Percentiles rank a stretch among this genome's conserved stretches.
These are phyloP conservation scores for Luzula sylvatica DNA, from an alignment of 176 grass and related monocot genomes.

Conservation along the genomic window DNA sequence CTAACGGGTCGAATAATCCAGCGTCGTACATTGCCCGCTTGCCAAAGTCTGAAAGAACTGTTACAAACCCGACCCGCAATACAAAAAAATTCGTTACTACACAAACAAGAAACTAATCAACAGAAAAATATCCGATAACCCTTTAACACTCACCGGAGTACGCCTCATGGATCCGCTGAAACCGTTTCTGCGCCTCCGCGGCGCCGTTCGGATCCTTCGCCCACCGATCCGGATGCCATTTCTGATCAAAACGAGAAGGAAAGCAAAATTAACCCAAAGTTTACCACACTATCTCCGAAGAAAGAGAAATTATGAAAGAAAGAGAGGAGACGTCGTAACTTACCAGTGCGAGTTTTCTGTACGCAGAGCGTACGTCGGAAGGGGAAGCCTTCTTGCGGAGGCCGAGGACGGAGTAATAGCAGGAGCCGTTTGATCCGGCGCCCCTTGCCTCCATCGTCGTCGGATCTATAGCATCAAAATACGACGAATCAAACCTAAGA, in stretches of 20 bases:
- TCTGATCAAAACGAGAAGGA: slow-evolving; percentile 31
- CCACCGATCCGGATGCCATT: slow-evolving; percentile 96
- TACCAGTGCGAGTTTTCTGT: slow-evolving; percentile 85
- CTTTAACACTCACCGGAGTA: slow-evolving; percentile 67
- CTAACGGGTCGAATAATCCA: slow-evolving; percentile 75
- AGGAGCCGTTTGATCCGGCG: slow-evolving; percentile 61
- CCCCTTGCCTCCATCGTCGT: slow-evolving; percentile 44
- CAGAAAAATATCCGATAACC: background rate
- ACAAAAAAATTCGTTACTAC: slow-evolving; percentile 4
- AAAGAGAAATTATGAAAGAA: background rate
- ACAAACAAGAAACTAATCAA: background rate
- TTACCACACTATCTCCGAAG: background rate
- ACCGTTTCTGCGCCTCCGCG: slow-evolving; percentile 71
- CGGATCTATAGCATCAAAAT: slow-evolving; percentile 1
- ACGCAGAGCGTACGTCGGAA: slow-evolving; percentile 68
- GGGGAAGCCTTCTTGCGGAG: slow-evolving; percentile 65
- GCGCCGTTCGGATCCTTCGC: slow-evolving; percentile 48
- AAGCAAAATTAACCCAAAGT: slow-evolving; percentile 15
- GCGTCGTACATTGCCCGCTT: slow-evolving; percentile 92
- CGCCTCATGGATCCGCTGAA: slow-evolving; percentile 98
- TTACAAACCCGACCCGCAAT: slow-evolving; percentile 16
- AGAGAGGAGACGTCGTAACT: background rate
- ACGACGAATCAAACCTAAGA: slow-evolving; percentile 16
- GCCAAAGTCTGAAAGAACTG: slow-evolving; percentile 89
- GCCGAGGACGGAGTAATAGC: slow-evolving; percentile 80